A percentile compares a stretch with the other conserved stretches of the same genome.
Conservation (phyloP, 1,284 basidiomycete genomes). For the Trichosporon sp. region DNA sequence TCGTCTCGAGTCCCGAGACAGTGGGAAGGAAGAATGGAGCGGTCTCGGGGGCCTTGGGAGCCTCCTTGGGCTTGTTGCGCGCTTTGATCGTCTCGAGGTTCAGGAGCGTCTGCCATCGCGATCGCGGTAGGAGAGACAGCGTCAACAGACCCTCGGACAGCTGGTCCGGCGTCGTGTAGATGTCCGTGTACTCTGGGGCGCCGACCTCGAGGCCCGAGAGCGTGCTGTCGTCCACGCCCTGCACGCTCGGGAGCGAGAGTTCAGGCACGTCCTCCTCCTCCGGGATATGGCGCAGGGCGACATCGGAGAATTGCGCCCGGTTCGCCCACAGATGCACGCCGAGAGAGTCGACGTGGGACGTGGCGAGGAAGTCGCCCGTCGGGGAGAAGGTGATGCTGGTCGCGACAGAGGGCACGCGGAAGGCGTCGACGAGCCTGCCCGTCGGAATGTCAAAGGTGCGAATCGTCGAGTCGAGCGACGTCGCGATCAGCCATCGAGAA, state of each 20-base stretch:
- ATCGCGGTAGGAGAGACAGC: constrained; percentile 84
- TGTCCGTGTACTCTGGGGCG: constrained; percentile 64
- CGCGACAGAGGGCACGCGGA: constrained; percentile 84
- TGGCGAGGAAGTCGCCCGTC: constrained; percentile 92
- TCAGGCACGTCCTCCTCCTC: constrained; percentile 73
- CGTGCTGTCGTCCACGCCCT: constrained; percentile 72
- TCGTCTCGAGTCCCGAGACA: constrained; percentile 75
- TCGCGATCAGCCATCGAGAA: constrained; percentile 86
- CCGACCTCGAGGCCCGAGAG: constrained; percentile 67
- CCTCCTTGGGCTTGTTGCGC: constrained; percentile 94
- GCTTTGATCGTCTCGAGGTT: constrained; percentile 96
- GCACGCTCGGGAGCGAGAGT: constrained; percentile 76
- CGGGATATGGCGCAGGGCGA: constrained; percentile 73
- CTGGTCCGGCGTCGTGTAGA: constrained; percentile 81
- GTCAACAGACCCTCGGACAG: constrained; percentile 85
- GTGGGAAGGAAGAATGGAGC: constrained; percentile 98
- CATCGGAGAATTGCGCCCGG: constrained; percentile 85
- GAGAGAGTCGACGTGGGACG: constrained; percentile 88
- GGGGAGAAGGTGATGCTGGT: constrained; percentile 92
- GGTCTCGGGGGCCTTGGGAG: constrained; percentile 89
- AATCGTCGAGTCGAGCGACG: constrained; percentile 87
- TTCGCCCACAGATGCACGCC: constrained; percentile 98
- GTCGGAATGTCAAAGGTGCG: constrained; percentile 96
- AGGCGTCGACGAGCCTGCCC: constrained; percentile 86
- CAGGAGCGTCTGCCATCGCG: constrained; percentile 93